A percentile compares a stretch with the other conserved stretches of the same genome.
Evolutionary conservation across 2,329 filamentous ascomycete species (phyloP).

Genomic region (Fusarium sp.): DNA sequence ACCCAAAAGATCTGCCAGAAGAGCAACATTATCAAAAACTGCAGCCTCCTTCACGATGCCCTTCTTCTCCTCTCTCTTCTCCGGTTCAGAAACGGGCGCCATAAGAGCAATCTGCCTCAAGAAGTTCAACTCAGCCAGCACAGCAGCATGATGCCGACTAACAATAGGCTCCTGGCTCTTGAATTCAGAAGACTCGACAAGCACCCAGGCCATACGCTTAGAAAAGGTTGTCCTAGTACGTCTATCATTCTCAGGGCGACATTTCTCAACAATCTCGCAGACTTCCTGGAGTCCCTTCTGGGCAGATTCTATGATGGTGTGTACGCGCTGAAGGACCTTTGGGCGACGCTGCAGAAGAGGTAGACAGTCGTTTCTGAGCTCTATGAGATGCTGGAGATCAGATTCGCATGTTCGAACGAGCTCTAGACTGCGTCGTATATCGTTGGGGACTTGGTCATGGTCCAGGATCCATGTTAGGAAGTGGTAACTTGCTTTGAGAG

Average conservation of each 20-base stretch:
- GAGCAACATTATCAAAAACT: slow-evolving; percentile 32
- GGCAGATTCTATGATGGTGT: slow-evolving; percentile 46
- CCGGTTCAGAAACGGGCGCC: slow-evolving; percentile 9
- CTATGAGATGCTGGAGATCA: slow-evolving; percentile 50
- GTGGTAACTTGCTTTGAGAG: slow-evolving; percentile 25
- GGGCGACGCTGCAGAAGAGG: slow-evolving; percentile 40
- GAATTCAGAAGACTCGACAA: slow-evolving; percentile 44
- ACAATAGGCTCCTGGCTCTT: slow-evolving; percentile 43
- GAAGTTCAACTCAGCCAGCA: slow-evolving; percentile 47
- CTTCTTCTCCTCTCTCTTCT: neutral
- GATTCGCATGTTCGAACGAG: slow-evolving; percentile 48
- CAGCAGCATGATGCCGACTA: slow-evolving; percentile 45
- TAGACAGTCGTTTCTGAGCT: slow-evolving; percentile 46
- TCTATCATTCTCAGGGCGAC: slow-evolving; percentile 37
- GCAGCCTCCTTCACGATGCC: neutral
- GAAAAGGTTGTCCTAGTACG: slow-evolving; percentile 33
- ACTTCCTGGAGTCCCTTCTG: slow-evolving; percentile 44
- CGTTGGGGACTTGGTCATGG: slow-evolving; percentile 43
- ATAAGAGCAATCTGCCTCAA: slow-evolving; percentile 37
- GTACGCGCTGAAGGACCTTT: slow-evolving; percentile 44
- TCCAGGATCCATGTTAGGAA: slow-evolving; percentile 36
- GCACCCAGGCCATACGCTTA: slow-evolving; percentile 41
- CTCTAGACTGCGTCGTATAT: slow-evolving; percentile 46
- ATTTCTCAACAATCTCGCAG: slow-evolving; percentile 47
- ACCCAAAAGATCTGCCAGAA: slow-evolving; percentile 34